A percentile compares a stretch with the other conserved stretches of the same genome.
These are phyloP conservation scores for Syncephalastrum sp. DNA, from an alignment of 371 early-diverging fungal species.

Conservation along the genomic window DNA sequence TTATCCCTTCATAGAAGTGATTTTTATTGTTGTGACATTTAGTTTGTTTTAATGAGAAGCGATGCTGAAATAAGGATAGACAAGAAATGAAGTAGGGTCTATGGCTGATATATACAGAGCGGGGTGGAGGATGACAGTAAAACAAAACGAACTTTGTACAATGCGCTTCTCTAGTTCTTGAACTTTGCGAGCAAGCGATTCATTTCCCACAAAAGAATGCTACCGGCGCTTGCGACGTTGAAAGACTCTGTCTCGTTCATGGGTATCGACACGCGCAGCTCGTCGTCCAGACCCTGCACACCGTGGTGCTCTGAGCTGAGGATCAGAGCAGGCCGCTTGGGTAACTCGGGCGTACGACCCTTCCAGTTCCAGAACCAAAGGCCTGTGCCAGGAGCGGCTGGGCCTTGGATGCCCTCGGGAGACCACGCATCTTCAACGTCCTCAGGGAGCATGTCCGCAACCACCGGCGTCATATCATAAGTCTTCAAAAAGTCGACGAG, in stretches of 20 bases:
- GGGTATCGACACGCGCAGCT: conserved; percentile 55
- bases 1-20: too few species aligned
- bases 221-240: conserved; percentile 54
- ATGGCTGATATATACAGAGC: conserved; percentile 6
- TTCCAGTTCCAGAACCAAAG: conserved; percentile 39
- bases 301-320: conserved; percentile 57
- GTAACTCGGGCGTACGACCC: conserved; percentile 21
- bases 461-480: conserved; percentile 44
- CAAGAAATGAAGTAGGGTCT: conserved; percentile 5
- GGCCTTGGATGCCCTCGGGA: conserved; percentile 8
- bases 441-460: conserved; percentile 54
- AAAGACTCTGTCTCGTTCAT: conserved; percentile 56
- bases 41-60: too few species aligned
- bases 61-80: too few species aligned
- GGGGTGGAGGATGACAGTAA: neutral
- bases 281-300: conserved; percentile 32
- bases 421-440: conserved; percentile 27
- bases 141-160: neutral
- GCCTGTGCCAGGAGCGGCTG: conserved; percentile 14
- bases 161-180: too few species aligned
- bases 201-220: conserved; percentile 57
- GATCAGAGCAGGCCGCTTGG: conserved; percentile 48
- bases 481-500: conserved; percentile 29
- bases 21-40: too few species aligned
- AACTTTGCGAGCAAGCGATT: conserved; percentile 33